phyloP scores from a whole-genome alignment of 257 asterid genomes.

The Mitragyna speciosa region DNA sequence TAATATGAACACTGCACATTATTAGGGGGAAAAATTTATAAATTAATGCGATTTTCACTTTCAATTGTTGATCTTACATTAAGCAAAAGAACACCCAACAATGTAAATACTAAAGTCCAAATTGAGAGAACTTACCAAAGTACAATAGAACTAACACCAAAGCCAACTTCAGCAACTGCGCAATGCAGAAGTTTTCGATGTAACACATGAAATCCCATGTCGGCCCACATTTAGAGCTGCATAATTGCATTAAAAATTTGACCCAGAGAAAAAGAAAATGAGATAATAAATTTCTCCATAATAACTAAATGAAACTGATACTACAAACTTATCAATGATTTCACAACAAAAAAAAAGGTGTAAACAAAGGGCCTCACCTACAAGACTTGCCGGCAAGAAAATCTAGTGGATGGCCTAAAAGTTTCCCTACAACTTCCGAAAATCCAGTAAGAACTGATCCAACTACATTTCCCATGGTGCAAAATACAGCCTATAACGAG shows the following conservation, averaged over 20 bases:
- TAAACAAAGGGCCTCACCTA: slow-evolving; percentile 25
- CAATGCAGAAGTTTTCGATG: slow-evolving; percentile 63
- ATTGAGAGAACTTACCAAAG: slow-evolving; percentile 45
- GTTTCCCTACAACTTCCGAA: slow-evolving; percentile 44
- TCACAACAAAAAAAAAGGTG: no score
- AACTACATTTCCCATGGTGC: slow-evolving; percentile 53
- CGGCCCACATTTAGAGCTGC: slow-evolving; percentile 57
- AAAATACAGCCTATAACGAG: neutral
- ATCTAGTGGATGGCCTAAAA: slow-evolving; percentile 77
- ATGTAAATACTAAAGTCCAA: no score
- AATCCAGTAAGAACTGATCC: slow-evolving; percentile 52
- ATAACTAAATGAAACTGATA: neutral
- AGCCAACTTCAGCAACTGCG: slow-evolving; percentile 55
- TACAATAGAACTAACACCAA: slow-evolving; percentile 51
- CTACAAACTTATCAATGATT: neutral
- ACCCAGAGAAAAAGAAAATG: neutral
- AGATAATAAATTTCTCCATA: neutral
- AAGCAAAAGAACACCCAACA: no score
- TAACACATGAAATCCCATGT: slow-evolving; percentile 74
- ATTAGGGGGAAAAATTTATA: neutral
- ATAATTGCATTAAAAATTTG: neutral
- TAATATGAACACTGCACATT: slow-evolving; percentile 65
- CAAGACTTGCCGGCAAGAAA: slow-evolving; percentile 71
- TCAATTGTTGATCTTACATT: no score
- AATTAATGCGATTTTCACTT: no score